These are phyloP conservation scores for Solanum rostratum DNA, from an alignment of 257 asterid species.

Conservation along the genomic window DNA sequence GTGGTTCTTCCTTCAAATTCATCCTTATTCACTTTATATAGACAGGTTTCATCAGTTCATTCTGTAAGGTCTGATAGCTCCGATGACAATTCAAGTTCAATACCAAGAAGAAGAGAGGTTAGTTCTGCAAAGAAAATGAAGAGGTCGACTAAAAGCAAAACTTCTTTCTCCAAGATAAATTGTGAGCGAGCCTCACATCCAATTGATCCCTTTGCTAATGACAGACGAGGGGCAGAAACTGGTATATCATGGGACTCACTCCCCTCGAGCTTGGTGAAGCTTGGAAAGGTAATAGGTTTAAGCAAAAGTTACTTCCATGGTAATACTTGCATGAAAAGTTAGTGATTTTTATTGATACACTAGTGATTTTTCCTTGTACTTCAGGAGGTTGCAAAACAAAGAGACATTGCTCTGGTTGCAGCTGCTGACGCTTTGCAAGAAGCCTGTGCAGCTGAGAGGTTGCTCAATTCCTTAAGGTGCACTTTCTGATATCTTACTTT, in stretches of 20 bases:
- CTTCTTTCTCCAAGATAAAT: slow-evolving; percentile 9
- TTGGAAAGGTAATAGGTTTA: slow-evolving; percentile 49
- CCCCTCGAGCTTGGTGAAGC: slow-evolving; percentile 39
- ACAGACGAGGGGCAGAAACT: slow-evolving; percentile 40
- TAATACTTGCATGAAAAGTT: neutral
- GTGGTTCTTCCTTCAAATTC: neutral
- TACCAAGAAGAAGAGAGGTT: slow-evolving; percentile 15
- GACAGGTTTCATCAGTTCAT: slow-evolving; percentile 63
- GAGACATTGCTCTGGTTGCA: slow-evolving; percentile 48
- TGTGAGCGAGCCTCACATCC: slow-evolving; percentile 14
- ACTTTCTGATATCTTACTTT: neutral
- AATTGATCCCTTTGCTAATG: slow-evolving; percentile 21
- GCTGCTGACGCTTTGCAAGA: slow-evolving; percentile 77
- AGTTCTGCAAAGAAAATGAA: slow-evolving; percentile 20
- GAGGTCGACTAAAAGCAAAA: slow-evolving; percentile 19
- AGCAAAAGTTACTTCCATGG: neutral
- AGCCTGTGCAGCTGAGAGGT: slow-evolving; percentile 69
- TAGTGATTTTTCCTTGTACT: neutral
- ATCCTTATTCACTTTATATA: slow-evolving; percentile 1
- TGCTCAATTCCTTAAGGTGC: slow-evolving; percentile 70
- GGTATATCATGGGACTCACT: slow-evolving; percentile 51
- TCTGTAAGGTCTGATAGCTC: slow-evolving; percentile 41
- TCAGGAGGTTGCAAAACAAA: slow-evolving; percentile 53
- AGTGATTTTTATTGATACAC: neutral
- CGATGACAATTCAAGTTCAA: slow-evolving; percentile 35